Base-by-base conservation (phyloP, 148 eudicot species). In the Cornus kousa region DNA sequence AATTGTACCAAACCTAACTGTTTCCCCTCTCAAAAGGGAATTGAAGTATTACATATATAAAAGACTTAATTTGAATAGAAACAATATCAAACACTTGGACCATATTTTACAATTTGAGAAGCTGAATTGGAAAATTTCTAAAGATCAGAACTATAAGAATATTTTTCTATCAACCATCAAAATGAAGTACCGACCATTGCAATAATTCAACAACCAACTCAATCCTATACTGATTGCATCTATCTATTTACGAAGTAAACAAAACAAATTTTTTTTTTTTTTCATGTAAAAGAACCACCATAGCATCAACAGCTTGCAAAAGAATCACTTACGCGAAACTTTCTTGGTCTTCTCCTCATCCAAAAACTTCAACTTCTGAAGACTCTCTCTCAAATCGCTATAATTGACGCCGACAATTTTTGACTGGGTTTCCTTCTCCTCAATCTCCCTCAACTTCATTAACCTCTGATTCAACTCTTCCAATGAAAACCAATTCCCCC, bases 391-490 rank as follows among this genome's bases (percentile, higher is more conserved):
- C 76, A 91, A 57, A 0, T 72, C 86, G 17, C 0, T 6, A 20
- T 71, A 80, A 0, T 2, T 0, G 0, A 9, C 0, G 24, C 82
- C 75, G 1, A 19, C 43, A 0, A 0, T 5, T 1, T 9, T 35
- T 1, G 12, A 14, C 40, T 60, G 10, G 0, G 22, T 7, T 68
- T 83, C 73, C 78, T 78, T 59, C 77, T 80, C 78, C 78, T 91
- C 95, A 22, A 66, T 53, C 80, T 84, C 89, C 80, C 86, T 89
- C 85, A 93, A 70, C 80, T 78, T 88, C 19, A 37, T 68, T 77
- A 93, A 72, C 86, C 95, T 91, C 80, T 88, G 87, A 50, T 83
- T 88, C 79, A 93, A 80, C 80, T 91, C 97, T 35, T 75, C 72
- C 14, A 93, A 73, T 8, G 95, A 88, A 81, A 91, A 93, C 91